Conservation (phyloP, 176 grass and related monocot genomes). For the Cenchrus americanus region DNA sequence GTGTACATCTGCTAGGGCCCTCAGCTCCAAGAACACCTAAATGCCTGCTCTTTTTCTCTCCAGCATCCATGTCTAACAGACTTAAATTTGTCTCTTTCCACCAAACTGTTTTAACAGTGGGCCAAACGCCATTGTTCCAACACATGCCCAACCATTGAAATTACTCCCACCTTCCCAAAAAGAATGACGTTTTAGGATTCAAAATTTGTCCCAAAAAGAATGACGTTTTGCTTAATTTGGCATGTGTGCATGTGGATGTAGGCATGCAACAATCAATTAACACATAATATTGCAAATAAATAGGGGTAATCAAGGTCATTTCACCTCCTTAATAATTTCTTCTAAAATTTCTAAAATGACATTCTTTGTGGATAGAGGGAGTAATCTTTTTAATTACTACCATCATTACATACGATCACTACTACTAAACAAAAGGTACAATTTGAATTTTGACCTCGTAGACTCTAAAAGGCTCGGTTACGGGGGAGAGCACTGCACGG, state of each 20-base stretch:
- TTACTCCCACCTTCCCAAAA: no score
- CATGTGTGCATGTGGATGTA: no score
- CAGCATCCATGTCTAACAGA: no score
- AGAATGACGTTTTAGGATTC: no score
- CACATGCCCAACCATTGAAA: not conserved
- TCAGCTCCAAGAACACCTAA: not conserved
- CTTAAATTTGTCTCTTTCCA: not conserved
- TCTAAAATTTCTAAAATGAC: no score
- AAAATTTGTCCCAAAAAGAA: no score
- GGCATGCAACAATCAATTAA: no score
- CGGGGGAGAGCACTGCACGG: not conserved
- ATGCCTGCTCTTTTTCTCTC: not conserved
- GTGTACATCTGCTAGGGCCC: not conserved
- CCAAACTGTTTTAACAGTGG: slow-evolving; percentile 1
- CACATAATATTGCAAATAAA: no score
- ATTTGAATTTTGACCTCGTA: slow-evolving; percentile 16
- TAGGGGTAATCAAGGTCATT: no score
- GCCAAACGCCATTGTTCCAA: not conserved
- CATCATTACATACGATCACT: not conserved
- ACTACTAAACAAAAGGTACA: slow-evolving; percentile 8
- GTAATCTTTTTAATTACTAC: not conserved
- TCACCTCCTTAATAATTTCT: no score
- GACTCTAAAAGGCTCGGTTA: slow-evolving; percentile 14
- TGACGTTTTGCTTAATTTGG: no score
- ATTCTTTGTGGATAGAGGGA: no score